Percentiles rank a stretch among this genome's conserved stretches.
Conservation (phyloP, 2,329 filamentous ascomycete species). For the Drechslera avenae region DNA sequence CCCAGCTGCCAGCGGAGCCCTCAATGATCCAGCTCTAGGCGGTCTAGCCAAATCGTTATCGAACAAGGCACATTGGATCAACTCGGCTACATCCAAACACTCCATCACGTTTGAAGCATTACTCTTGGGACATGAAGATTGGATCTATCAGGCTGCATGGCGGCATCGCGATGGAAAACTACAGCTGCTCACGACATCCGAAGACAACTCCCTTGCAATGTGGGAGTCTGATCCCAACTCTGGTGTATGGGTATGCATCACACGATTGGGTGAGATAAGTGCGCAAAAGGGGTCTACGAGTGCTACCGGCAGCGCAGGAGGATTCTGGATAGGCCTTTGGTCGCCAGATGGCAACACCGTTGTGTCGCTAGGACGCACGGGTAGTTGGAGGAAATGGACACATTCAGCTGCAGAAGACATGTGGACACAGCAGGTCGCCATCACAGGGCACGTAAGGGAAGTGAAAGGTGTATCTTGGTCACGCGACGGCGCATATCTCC, state of each 20-base stretch:
- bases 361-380: slow-evolving; percentile 84
- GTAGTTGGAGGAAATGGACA: slow-evolving; percentile 89
- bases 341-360: slow-evolving; percentile 76
- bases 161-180: slow-evolving; percentile 60
- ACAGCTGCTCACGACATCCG: slow-evolving; percentile 85
- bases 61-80: slow-evolving; percentile 85
- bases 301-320: slow-evolving; percentile 91
- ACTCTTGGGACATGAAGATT: slow-evolving; percentile 93
- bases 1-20: slow-evolving; percentile 60
- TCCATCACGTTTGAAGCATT: slow-evolving; percentile 92
- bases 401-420: slow-evolving; percentile 64
- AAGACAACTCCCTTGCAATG: slow-evolving; percentile 91
- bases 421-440: slow-evolving; percentile 78
- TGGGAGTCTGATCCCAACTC: slow-evolving; percentile 86
- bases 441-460: slow-evolving; percentile 82
- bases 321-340: slow-evolving; percentile 97
- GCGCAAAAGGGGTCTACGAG: slow-evolving; percentile 94
- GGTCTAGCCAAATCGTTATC: slow-evolving; percentile 75
- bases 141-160: slow-evolving; percentile 93
- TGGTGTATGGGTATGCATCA: slow-evolving; percentile 87
- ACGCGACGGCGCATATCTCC: slow-evolving; percentile 76
- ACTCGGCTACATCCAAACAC: slow-evolving; percentile 64
- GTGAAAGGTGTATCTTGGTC: slow-evolving; percentile 87
- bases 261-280: slow-evolving; percentile 90
- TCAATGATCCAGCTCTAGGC: slow-evolving; percentile 62